Base-by-base conservation (phyloP, 2,329 filamentous ascomycete species). In the Calonectria henricotiae region DNA sequence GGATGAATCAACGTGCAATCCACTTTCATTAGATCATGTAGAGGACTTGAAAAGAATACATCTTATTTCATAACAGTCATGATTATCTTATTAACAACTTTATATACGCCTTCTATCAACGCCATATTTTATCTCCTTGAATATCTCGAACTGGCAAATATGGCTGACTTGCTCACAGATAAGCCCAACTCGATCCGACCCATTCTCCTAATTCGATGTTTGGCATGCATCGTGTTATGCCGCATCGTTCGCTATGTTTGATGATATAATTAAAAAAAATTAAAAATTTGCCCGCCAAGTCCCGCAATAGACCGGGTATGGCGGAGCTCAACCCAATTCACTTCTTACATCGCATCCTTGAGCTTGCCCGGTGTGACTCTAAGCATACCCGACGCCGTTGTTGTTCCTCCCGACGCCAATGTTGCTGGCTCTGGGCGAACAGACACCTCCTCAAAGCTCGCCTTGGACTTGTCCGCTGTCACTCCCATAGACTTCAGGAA, bases 401-500 rank as follows among this genome's bases (percentile, higher is more conserved):
- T 15, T 15, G 46, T 37, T 4, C 20, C 32, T n/a, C 20, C 32
- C 12, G 32, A 27, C 23, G 60, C 41, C 20, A 44, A 49, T 2
- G 23, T 32, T 17, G 55, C 37, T 35, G 41, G 23, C 39, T 61
- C 47, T 9, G 58, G 39, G 13, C 58, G 23, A 20, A 54, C 47
- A 17, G 47, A 30, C 20, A 61, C 58, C 35, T 79, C 70, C 4
- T 76, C 72, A 12, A 74, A 73, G 4, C 73, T 73, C 0, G 75
- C 68, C 1, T 37, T 27, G n/a, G 75, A 39, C 58, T 76, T 75
- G n/a, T 76, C 75, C n/a, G 78, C 71, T 6, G 71, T 68, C 32
- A 87, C 75, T 13, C 85, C 85, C 85, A 87, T 87, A 11, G 83
- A 85, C 47, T 79, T 78, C 63, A 87, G 80, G 76, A 86, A 87